Conservation (phyloP, 495 filamentous ascomycete species). For the Xylaria cubensis region DNA sequence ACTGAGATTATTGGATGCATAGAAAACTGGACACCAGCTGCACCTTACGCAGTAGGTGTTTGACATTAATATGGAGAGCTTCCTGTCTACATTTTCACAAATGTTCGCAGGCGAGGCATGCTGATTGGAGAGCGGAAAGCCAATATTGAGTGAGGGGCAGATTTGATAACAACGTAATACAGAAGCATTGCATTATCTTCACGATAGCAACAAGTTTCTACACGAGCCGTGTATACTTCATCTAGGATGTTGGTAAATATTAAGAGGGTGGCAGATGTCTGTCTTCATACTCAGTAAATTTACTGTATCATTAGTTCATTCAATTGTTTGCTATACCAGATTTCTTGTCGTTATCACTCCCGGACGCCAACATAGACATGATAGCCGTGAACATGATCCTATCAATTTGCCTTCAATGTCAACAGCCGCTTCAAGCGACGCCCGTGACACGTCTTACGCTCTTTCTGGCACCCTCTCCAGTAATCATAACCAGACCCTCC, state of each 20-base stretch:
- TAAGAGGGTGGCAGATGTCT: neutral
- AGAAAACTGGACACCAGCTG: conserved; percentile 25
- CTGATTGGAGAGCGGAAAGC: conserved; percentile 9
- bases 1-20: conserved; percentile 14
- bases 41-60: neutral
- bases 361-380: neutral
- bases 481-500: conserved; percentile 81
- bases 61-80: conserved; percentile 21
- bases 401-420: neutral
- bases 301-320: conserved; percentile 9
- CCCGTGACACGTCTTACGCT: conserved; percentile 77
- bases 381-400: neutral
- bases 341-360: neutral
- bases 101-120: neutral
- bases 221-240: neutral
- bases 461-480: conserved; percentile 84
- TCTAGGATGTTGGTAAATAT: neutral
- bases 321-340: neutral
- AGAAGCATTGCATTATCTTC: neutral
- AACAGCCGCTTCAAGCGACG: conserved; percentile 37
- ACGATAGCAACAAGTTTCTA: neutral
- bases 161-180: neutral
- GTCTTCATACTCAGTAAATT: neutral
- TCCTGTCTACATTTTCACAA: neutral
- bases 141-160: conserved; percentile 12